Percentiles rank a stretch among this genome's conserved stretches.
phyloP scores from a whole-genome alignment of 1,284 basidiomycete genomes.

The Grifola frondosa region DNA sequence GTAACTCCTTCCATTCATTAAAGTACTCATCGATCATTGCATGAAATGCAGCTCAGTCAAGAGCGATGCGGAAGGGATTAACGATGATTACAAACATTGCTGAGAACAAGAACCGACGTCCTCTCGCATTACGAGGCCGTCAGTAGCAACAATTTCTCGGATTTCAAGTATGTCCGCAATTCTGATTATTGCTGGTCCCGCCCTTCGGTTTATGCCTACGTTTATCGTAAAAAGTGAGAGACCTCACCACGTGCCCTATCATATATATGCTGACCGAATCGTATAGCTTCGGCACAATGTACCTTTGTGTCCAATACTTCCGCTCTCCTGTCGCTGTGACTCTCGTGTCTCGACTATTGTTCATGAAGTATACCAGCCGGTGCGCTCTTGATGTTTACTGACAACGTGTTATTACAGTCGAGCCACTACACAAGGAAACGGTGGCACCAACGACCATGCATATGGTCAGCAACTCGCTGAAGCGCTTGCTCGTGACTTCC shows the following conservation, averaged over 20 bases:
- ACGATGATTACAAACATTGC: constrained; percentile 19
- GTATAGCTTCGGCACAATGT: constrained; percentile 37
- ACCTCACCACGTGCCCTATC: too few species aligned
- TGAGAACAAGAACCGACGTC: constrained; percentile 30
- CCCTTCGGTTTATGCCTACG: constrained; percentile 40
- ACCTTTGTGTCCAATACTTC: constrained; percentile 51
- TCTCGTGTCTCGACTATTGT: constrained; percentile 36
- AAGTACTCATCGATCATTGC: too few species aligned
- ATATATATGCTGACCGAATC: too few species aligned
- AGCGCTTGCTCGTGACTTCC: constrained; percentile 39
- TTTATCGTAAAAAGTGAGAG: constrained; percentile 36
- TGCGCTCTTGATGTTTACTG: too few species aligned
- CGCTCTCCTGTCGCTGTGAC: constrained; percentile 39
- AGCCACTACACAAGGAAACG: constrained; percentile 49
- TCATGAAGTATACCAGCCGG: constrained; percentile 34
- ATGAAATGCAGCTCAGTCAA: too few species aligned
- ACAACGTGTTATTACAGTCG: constrained; percentile 19
- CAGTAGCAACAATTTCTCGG: constrained; percentile 32
- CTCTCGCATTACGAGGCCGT: constrained; percentile 40
- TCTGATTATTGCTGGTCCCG: constrained; percentile 4
- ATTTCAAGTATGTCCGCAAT: constrained; percentile 43
- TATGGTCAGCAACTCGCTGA: constrained; percentile 43
- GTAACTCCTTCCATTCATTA: neutral
- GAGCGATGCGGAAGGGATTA: too few species aligned
- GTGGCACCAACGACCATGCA: constrained; percentile 43